Percentiles rank a stretch among this genome's conserved stretches.
Conservation (phyloP, 2,329 filamentous ascomycete species). For the Monilinia fructigena region DNA sequence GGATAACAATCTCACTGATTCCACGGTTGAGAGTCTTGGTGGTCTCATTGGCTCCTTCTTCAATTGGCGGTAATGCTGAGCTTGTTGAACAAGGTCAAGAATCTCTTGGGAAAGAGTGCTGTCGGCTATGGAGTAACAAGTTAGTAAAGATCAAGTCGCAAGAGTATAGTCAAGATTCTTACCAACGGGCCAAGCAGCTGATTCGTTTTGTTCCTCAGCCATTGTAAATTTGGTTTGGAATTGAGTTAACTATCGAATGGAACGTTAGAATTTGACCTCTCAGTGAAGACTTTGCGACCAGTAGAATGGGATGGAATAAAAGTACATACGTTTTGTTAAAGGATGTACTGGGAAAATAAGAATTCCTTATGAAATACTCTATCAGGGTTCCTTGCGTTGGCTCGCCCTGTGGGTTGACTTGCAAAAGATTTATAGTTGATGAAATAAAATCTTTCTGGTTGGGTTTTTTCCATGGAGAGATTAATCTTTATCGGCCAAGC, state of each 20-base stretch:
- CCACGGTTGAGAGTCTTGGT: slow-evolving; percentile 91
- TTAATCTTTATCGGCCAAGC: slow-evolving; percentile 13
- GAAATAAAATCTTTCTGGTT: slow-evolving; percentile 15
- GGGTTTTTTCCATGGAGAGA: slow-evolving; percentile 14
- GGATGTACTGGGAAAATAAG: slow-evolving; percentile 10
- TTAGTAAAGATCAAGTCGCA: slow-evolving; percentile 39
- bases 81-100: slow-evolving; percentile 70
- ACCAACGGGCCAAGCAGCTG: slow-evolving; percentile 34
- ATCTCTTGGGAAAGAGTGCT: slow-evolving; percentile 75
- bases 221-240: slow-evolving; percentile 31
- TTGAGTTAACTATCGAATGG: slow-evolving; percentile 17
- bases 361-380: slow-evolving; percentile 22
- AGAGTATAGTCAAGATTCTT: slow-evolving; percentile 44
- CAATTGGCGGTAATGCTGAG: slow-evolving; percentile 64
- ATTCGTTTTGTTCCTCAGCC: slow-evolving; percentile 41
- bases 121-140: slow-evolving; percentile 63
- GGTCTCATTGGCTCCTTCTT: slow-evolving; percentile 85
- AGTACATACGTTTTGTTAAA: slow-evolving; percentile 22
- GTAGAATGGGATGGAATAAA: not conserved
- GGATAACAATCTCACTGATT: slow-evolving; percentile 83
- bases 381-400: slow-evolving; percentile 61
- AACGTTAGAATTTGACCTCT: slow-evolving; percentile 8
- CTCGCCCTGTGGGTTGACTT: slow-evolving; percentile 50
- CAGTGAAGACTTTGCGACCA: not conserved
- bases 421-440: slow-evolving; percentile 18